Percentiles rank a stretch among this genome's conserved stretches.
These are phyloP conservation scores for Combretum micranthum DNA, from an alignment of 345 rosid species.

Conservation along the genomic window DNA sequence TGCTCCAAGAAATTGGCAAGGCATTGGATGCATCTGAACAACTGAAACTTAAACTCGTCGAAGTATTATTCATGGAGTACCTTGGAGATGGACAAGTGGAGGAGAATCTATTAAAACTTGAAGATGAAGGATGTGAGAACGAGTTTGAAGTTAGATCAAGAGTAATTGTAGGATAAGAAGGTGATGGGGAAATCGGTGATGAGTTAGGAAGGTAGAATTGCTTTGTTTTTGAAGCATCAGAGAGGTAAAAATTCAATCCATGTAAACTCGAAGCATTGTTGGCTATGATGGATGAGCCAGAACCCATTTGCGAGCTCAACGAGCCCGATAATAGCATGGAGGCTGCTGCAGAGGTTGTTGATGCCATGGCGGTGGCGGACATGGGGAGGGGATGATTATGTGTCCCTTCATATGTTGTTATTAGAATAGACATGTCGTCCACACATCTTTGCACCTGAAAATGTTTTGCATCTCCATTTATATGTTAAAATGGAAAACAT, in stretches of 20 bases:
- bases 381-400: constrained; percentile 87
- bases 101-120: constrained; percentile 31
- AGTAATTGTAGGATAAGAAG: constrained; percentile 67
- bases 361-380: constrained; percentile 92
- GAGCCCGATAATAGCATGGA: constrained; percentile 71
- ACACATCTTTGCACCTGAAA: constrained; percentile 84
- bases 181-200: constrained; percentile 29
- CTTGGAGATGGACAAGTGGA: constrained; percentile 8
- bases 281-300: background rate
- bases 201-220: constrained; percentile 44
- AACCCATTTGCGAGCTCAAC: constrained; percentile 23
- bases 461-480: background rate
- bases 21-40: constrained; percentile 28
- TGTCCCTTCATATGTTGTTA: constrained; percentile 88
- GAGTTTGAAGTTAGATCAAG: constrained; percentile 67
- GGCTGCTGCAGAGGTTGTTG: constrained; percentile 87
- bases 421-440: constrained; percentile 73
- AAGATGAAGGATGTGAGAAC: constrained; percentile 21
- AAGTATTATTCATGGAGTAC: constrained; percentile 21
- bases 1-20: constrained; percentile 27
- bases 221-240: constrained; percentile 34
- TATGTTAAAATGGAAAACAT: background rate
- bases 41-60: constrained; percentile 54
- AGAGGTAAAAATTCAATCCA: constrained; percentile 50
- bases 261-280: constrained; percentile 27